Conservation (phyloP, 2,329 filamentous ascomycete species). For the Xylariaceae sp. region DNA sequence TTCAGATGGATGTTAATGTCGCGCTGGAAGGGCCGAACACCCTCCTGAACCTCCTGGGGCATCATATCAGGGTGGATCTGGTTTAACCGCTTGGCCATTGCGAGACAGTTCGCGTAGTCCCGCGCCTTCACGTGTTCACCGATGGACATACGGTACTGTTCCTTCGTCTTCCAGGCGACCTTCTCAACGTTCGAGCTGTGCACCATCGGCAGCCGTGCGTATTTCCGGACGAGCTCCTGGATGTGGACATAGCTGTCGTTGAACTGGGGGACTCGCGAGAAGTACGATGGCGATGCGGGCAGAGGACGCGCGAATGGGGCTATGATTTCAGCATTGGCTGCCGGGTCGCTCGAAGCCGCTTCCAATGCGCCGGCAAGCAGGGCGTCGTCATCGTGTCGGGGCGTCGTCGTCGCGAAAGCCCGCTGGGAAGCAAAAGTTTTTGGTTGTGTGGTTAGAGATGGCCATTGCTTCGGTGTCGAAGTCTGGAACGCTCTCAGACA, state of each 20-base stretch:
- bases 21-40: conserved; percentile 66
- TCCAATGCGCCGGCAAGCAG: conserved; percentile 12
- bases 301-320: conserved; percentile 62
- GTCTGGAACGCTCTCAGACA: conserved; percentile 30
- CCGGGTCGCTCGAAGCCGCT: conserved; percentile 24
- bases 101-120: conserved; percentile 72
- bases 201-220: conserved; percentile 67
- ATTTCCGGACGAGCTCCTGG: conserved; percentile 64
- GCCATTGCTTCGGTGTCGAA: conserved; percentile 23
- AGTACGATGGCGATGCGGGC: conserved; percentile 88
- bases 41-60: conserved; percentile 61
- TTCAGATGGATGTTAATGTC: conserved; percentile 67
- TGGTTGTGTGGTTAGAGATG: conserved; percentile 16
- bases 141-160: conserved; percentile 65
- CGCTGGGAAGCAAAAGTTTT: conserved; percentile 20
- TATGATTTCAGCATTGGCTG: neutral
- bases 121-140: conserved; percentile 70
- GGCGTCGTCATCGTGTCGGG: conserved; percentile 10
- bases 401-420: conserved; percentile 20
- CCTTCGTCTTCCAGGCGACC: conserved; percentile 74
- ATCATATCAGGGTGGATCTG: conserved; percentile 75
- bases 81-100: conserved; percentile 73
- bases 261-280: conserved; percentile 78
- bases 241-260: conserved; percentile 77
- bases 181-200: conserved; percentile 60